Evolutionary conservation across 768 basidiomycete species (phyloP).

Genomic region (Lentinus tigrinus): DNA sequence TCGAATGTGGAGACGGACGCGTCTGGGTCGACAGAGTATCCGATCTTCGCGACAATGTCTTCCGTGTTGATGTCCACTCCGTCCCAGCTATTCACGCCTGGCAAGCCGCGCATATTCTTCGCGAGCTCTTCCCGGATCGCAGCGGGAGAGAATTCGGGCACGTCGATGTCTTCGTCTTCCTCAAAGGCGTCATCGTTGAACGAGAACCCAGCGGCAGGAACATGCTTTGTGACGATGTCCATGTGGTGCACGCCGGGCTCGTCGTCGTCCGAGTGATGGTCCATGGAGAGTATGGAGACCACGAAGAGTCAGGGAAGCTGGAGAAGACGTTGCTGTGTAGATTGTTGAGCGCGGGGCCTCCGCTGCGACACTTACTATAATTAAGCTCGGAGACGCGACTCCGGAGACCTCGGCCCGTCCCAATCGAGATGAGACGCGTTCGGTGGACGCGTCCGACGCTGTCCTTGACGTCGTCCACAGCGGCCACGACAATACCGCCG

Average conservation of each 20-base stretch:
- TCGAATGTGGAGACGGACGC: constrained; percentile 60
- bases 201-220: constrained; percentile 8
- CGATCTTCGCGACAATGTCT: constrained; percentile 31
- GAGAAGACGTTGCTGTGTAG: constrained; percentile 10
- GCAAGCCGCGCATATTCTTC: constrained; percentile 38
- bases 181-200: constrained; percentile 75
- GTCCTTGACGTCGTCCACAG: not conserved
- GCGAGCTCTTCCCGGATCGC: constrained; percentile 64
- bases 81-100: constrained; percentile 30
- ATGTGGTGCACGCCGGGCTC: not conserved
- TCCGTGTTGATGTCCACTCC: constrained; percentile 15
- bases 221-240: not conserved
- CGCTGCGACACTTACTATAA: not conserved
- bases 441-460: not conserved
- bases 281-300: not conserved
- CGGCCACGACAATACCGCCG: not conserved
- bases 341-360: not conserved
- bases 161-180: constrained; percentile 51
- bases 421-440: constrained; percentile 6
- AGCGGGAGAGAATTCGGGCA: constrained; percentile 54
- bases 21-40: constrained; percentile 36
- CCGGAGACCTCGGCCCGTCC: not conserved
- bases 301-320: not conserved
- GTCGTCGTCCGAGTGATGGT: constrained; percentile 9
- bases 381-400: not conserved